Percentiles rank a stretch among this genome's conserved stretches.
Evolutionary conservation across 2,329 filamentous ascomycete species (phyloP).

Genomic region (Pseudonectria foliicola): DNA sequence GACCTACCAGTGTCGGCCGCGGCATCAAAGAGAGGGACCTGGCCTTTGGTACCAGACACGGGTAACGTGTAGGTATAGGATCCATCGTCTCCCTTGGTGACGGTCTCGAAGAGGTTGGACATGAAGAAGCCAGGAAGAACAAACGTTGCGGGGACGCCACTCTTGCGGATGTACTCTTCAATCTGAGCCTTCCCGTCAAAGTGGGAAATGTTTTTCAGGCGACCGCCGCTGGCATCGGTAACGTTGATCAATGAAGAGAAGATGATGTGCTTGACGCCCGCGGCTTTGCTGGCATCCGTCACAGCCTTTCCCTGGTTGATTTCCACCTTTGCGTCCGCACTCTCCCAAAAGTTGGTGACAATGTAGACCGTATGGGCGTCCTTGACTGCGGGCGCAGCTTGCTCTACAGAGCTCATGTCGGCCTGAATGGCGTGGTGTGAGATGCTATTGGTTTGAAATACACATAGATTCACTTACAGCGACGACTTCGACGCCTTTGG

Average conservation of each 20-base stretch:
- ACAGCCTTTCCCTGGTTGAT: conserved; percentile 37
- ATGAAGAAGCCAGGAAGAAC: conserved; percentile 48
- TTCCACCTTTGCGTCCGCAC: conserved; percentile 27
- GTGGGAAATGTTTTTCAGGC: conserved; percentile 32
- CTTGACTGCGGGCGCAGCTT: conserved; percentile 31
- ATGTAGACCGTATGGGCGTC: conserved; percentile 38
- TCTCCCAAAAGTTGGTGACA: conserved; percentile 34
- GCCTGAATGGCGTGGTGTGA: conserved; percentile 20
- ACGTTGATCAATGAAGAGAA: conserved; percentile 39
- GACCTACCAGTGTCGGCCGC: conserved; percentile 34
- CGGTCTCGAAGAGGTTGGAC: conserved; percentile 35
- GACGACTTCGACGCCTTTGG: conserved; percentile 37
- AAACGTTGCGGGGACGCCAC: conserved; percentile 44
- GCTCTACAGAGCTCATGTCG: conserved; percentile 31
- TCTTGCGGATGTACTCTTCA: conserved; percentile 47
- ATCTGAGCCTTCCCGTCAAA: conserved; percentile 53
- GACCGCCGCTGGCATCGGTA: conserved; percentile 30
- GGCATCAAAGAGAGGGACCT: conserved; percentile 32
- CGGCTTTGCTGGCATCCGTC: conserved; percentile 36
- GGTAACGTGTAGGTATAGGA: conserved; percentile 23
- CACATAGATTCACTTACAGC: conserved; percentile 17
- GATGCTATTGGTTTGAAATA: too few relatives aligned
- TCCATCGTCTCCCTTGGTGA: conserved; percentile 24
- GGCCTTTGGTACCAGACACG: conserved; percentile 22
- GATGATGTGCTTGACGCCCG: conserved; percentile 38